A percentile compares a stretch with the other conserved stretches of the same genome.
These are phyloP conservation scores for Yamadazyma diddensiae DNA, from an alignment of 1,139 yeast genomes.

Conservation along the genomic window DNA sequence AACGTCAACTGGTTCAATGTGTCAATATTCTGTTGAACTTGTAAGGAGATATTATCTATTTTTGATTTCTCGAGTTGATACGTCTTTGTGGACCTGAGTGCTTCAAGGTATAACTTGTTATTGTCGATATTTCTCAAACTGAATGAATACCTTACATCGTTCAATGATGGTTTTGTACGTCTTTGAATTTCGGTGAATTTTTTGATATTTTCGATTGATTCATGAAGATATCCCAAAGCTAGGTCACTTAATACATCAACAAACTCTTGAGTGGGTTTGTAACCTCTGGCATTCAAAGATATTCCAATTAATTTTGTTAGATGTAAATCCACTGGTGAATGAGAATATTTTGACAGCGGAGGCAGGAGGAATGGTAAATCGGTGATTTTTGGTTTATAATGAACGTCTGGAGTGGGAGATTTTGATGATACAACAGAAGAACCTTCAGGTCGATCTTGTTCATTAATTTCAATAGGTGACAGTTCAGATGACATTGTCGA, in stretches of 20 bases:
- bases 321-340: slow-evolving; percentile 32
- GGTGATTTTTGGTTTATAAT: too few relatives aligned
- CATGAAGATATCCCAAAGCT: slow-evolving; percentile 50
- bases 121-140: slow-evolving; percentile 43
- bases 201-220: slow-evolving; percentile 45
- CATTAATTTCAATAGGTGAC: too few relatives aligned
- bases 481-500: too few relatives aligned
- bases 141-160: slow-evolving; percentile 54
- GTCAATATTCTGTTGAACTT: slow-evolving; percentile 6
- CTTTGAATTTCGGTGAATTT: slow-evolving; percentile 67
- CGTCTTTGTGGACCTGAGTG: slow-evolving; percentile 16
- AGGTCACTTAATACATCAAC: slow-evolving; percentile 45
- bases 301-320: slow-evolving; percentile 33
- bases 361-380: neutral
- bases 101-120: slow-evolving; percentile 45
- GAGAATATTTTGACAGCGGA: slow-evolving; percentile 5
- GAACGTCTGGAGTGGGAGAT: too few relatives aligned
- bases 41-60: slow-evolving; percentile 8
- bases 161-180: slow-evolving; percentile 54
- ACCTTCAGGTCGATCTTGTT: too few relatives aligned
- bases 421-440: too few relatives aligned
- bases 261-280: slow-evolving; percentile 40
- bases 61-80: slow-evolving; percentile 4
- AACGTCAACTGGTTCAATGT: slow-evolving; percentile 2
- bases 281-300: slow-evolving; percentile 35